Evolutionary conservation across 2,329 filamentous ascomycete genomes (phyloP).

Genomic region (Neonectria punicea): DNA sequence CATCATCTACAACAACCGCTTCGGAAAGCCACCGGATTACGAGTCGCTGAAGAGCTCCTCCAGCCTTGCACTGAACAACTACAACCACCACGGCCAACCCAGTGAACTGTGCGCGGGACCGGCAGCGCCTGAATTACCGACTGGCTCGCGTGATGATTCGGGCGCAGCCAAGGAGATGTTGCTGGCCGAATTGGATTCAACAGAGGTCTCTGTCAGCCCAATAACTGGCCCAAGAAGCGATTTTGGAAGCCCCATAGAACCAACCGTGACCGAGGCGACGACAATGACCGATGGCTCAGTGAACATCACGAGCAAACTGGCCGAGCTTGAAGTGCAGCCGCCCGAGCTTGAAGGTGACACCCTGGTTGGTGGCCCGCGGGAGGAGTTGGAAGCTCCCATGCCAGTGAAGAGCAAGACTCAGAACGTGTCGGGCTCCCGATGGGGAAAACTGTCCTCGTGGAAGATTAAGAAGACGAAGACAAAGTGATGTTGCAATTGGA

Average conservation of each 20-base stretch:
- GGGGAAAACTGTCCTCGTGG: constrained; percentile 36
- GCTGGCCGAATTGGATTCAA: constrained; percentile 30
- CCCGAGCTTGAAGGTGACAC: constrained; percentile 34
- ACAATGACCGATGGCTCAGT: neutral
- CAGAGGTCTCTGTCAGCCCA: neutral
- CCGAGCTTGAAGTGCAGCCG: constrained; percentile 30
- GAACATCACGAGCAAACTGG: neutral
- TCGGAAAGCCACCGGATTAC: constrained; percentile 24
- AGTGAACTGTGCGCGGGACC: constrained; percentile 19
- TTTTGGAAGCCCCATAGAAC: neutral
- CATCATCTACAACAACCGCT: constrained; percentile 38
- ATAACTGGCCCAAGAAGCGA: neutral
- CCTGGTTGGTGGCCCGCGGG: constrained; percentile 2
- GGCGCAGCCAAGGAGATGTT: constrained; percentile 1
- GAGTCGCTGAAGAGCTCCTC: constrained; percentile 31
- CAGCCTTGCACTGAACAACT: constrained; percentile 12
- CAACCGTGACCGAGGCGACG: neutral
- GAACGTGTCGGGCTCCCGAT: constrained; percentile 18
- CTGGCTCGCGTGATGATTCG: no score
- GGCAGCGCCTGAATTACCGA: constrained; percentile 24
- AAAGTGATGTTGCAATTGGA: constrained; percentile 8
- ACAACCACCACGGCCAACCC: neutral
- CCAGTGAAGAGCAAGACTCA: constrained; percentile 22
- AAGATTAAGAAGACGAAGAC: constrained; percentile 38
- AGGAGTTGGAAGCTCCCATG: constrained; percentile 22